These are phyloP conservation scores for Aspergillus egyptiacus DNA, from an alignment of 495 filamentous ascomycete species.

Conservation along the genomic window DNA sequence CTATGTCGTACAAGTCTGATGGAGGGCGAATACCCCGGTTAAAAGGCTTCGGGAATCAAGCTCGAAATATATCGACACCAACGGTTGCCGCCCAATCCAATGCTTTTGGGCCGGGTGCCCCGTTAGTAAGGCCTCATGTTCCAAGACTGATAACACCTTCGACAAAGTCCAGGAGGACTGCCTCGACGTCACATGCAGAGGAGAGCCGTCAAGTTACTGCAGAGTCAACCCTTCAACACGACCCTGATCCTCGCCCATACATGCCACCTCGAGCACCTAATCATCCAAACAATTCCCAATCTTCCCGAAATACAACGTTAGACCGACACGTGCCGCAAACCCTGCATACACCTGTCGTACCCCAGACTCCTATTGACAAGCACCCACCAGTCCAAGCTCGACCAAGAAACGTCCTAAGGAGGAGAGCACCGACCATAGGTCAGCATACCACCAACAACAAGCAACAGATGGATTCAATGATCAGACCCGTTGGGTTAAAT, in stretches of 20 bases:
- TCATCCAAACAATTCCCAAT: slow-evolving; percentile 7
- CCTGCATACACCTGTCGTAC: slow-evolving; percentile 15
- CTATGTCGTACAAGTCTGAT: slow-evolving; percentile 36
- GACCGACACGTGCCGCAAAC: slow-evolving; percentile 17
- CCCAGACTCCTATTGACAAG: slow-evolving; percentile 8
- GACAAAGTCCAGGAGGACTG: slow-evolving; percentile 22
- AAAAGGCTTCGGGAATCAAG: slow-evolving; percentile 22
- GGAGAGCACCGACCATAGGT: slow-evolving; percentile 39
- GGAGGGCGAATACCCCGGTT: slow-evolving; percentile 31
- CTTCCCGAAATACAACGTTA: slow-evolving; percentile 8
- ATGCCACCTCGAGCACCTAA: slow-evolving; percentile 31
- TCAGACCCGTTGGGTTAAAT: slow-evolving; percentile 29
- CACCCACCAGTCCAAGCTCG: slow-evolving; percentile 21
- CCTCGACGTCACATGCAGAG: slow-evolving; percentile 29
- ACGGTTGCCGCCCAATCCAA: slow-evolving; percentile 16
- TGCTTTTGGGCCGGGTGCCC: slow-evolving; percentile 12
- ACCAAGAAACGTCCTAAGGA: slow-evolving; percentile 39
- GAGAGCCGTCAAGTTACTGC: slow-evolving; percentile 21
- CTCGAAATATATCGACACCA: slow-evolving; percentile 24
- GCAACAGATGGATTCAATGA: background rate
- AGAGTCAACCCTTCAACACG: slow-evolving; percentile 19
- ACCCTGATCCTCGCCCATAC: slow-evolving; percentile 25
- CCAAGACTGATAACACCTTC: slow-evolving; percentile 24
- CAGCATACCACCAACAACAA: slow-evolving; percentile 26
- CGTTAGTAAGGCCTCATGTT: slow-evolving; percentile 24